Evolutionary conservation across 306 rosid genomes (phyloP), one percentile per base, ranked within the genome.

Genomic region (Vigna unguiculata): DNA sequence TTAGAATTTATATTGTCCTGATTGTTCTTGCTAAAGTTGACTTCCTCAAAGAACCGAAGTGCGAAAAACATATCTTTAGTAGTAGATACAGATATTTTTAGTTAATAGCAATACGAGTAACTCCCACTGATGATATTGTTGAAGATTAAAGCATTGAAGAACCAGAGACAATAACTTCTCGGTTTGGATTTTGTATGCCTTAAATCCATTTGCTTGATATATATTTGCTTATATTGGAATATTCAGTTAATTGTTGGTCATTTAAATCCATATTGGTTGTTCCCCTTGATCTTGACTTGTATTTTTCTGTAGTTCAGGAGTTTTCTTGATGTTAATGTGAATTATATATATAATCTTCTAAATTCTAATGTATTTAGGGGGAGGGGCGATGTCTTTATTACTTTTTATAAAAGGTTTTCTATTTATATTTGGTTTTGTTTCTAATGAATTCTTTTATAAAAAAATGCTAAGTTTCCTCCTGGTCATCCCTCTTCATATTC

Each of bases 21-120:
- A 43, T 59, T n/a, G 41, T 64, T 45, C 71, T 71, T 41, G 66
- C 79, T 49, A 55, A 77, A 80, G 22, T 63, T 70, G 41, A 36
- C n/a, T 30, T 67, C 22, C 24, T 61, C 55, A 13, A 72, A 58
- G 65, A 46, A 51, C 34, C 54, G 54, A 73, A 59, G 49, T 60
- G 17, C 68, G 59, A 25, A 54, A 54, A 59, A 72, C 41, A 60
- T 52, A 58, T 32, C 51, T 38, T 9, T 61, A 7, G 38, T 25
- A 60, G 22, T 60, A 17, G n/a, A 10, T 38, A 60, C 52, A 63
- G 22, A 54, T 25, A 54, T 65, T 25, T 46, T 63, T 72, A 30
- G 6, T 49, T 11, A 67, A 65, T 20, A 40, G 70, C 52, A 30
- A 20, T 57, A 9, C 69, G 7, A 61, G 24, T 61, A 7, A 28